Evolutionary conservation across 148 eudicot genomes (phyloP), one percentile per base, ranked within the genome.

Genomic region (Nepenthes gracilis): DNA sequence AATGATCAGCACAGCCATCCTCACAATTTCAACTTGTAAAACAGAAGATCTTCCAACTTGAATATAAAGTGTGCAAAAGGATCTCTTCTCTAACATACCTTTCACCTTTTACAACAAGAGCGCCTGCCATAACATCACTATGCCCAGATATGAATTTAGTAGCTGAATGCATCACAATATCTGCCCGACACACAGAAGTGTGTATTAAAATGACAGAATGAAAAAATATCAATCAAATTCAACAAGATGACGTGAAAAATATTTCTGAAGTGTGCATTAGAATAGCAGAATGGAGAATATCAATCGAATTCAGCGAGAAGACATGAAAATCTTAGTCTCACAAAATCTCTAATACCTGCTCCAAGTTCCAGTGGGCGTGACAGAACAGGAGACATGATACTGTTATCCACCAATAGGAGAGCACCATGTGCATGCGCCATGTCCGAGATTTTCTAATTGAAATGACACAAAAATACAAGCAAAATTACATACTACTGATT

Each of bases 141-240:
- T 94, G 99, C 57, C 99, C 99, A 66, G 97, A 69, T 62, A 94
- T 86, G 71, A 94, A 94, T 72, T 94, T 94, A 14, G 99, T 94
- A 66, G 99, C 99, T 9, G 99, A 89, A 72, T 89, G 85, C 99
- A 94, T 94, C 75, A 94, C 99, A 72, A 94, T 89, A 71, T 94
- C 99, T 94, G 84, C 65, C 36, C 66, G 70, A 35, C 47, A 58
- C 55, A 69, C 59, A 32, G 52, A 34, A 36, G 35, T 58, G 13
- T n/a, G 23, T 53, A 50, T 33, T 32, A 68, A 70, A 23, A 58
- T 45, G 15, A 35, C 70, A 56, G 35, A 64, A 65, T 12, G 33
- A 65, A n/a, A 6, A 13, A 49, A 36, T 43, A n/a, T 54, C 53
- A 13, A 62, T 36, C 34, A 36, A 62, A 49, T 23, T 23, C 23